These are phyloP conservation scores for Nemania diffusa DNA, from an alignment of 2,329 filamentous ascomycete genomes.

Conservation along the genomic window DNA sequence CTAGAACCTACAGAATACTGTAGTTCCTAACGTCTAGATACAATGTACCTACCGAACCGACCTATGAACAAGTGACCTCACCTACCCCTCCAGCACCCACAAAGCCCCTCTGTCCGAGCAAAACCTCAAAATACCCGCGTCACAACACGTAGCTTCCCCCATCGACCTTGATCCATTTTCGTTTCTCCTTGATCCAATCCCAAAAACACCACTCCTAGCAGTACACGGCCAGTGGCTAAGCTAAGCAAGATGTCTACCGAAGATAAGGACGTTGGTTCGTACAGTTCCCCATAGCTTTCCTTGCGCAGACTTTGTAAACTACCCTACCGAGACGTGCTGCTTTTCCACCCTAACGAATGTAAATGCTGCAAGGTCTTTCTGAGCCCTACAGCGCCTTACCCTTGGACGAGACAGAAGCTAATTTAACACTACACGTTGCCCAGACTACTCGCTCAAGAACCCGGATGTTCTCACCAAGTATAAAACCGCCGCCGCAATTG, in stretches of 20 bases:
- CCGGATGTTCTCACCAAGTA: constrained; percentile 98
- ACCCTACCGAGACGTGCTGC: constrained; percentile 1
- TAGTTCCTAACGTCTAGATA: not conserved
- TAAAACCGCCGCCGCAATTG: constrained; percentile 95
- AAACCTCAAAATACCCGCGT: constrained; percentile 40
- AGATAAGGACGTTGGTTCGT: constrained; percentile 39
- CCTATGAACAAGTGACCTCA: constrained; percentile 38
- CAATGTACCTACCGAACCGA: not conserved
- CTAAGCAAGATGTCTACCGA: constrained; percentile 38
- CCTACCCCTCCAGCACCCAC: constrained; percentile 41
- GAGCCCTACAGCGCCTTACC: not conserved
- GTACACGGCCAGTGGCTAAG: constrained; percentile 11
- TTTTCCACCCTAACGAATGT: constrained; percentile 4
- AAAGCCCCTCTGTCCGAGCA: constrained; percentile 38
- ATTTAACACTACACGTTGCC: constrained; percentile 26
- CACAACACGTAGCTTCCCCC: constrained; percentile 13
- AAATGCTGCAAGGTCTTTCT: constrained; percentile 10
- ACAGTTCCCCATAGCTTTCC: constrained; percentile 6
- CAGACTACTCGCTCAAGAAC: constrained; percentile 91
- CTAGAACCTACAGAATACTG: too few species aligned
- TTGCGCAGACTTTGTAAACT: constrained; percentile 7
- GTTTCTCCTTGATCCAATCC: constrained; percentile 18
- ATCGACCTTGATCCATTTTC: constrained; percentile 10
- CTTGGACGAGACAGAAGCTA: constrained; percentile 29
- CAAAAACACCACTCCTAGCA: not conserved